phyloP scores from a whole-genome alignment of 306 rosid genomes.

The Acacia crassicarpa region DNA sequence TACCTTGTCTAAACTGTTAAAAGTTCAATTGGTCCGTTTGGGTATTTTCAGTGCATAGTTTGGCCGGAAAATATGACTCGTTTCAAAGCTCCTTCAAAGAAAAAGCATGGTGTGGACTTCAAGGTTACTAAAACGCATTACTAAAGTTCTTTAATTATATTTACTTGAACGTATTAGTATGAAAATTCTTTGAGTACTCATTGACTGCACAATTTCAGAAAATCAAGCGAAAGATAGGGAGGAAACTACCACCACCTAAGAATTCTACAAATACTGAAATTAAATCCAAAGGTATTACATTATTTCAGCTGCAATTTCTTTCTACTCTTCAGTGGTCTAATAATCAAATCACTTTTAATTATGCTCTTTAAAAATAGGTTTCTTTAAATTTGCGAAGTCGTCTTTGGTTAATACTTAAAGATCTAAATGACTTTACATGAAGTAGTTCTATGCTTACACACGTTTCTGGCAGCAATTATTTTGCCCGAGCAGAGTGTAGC shows the following conservation, averaged over 20 bases:
- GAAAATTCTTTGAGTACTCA: neutral
- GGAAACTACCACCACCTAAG: slow-evolving; percentile 82
- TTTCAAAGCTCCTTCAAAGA: slow-evolving; percentile 58
- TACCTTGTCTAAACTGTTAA: neutral
- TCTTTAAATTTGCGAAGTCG: neutral
- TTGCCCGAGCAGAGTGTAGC: slow-evolving; percentile 95
- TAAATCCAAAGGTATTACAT: slow-evolving; percentile 69
- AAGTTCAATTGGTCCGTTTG: neutral
- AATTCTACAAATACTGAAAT: slow-evolving; percentile 82
- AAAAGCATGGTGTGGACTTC: slow-evolving; percentile 73
- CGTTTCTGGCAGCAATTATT: slow-evolving; percentile 65
- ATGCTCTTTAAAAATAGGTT: neutral
- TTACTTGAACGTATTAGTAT: neutral
- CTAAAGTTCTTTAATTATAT: neutral
- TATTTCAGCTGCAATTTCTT: neutral
- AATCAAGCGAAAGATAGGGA: slow-evolving; percentile 83
- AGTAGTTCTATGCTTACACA: neutral
- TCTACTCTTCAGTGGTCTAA: neutral
- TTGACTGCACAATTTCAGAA: slow-evolving; percentile 45
- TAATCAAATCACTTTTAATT: neutral
- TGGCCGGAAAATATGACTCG: slow-evolving; percentile 53
- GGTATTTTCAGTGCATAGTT: neutral
- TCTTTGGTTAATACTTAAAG: neutral
- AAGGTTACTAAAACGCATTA: slow-evolving; percentile 44
- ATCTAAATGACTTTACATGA: slow-evolving; percentile 9